Conservation (phyloP, 192 early-diverging fungal genomes). For the Backusella mclennaniae region DNA sequence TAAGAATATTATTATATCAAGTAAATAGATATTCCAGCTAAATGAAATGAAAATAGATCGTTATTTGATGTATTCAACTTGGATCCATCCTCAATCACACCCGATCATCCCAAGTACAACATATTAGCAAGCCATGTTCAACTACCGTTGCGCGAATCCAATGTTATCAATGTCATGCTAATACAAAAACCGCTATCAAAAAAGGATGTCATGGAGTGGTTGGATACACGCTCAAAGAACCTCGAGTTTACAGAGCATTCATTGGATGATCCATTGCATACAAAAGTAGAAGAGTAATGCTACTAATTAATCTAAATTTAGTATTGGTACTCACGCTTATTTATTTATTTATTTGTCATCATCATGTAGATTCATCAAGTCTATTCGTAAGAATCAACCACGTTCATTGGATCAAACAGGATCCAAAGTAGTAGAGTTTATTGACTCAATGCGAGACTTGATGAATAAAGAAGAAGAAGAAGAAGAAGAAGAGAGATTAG, state of each 20-base stretch:
- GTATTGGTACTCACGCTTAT: no score
- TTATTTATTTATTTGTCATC: background rate
- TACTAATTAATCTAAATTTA: no score
- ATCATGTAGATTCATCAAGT: conserved; percentile 29
- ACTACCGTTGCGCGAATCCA: conserved; percentile 12
- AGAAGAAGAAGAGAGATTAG: conserved; percentile 38
- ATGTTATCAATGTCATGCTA: conserved; percentile 28
- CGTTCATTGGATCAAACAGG: conserved; percentile 17
- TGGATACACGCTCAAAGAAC: background rate
- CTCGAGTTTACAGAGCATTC: background rate
- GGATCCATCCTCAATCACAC: conserved; percentile 30
- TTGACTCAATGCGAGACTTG: conserved; percentile 20
- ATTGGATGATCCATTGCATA: conserved; percentile 8
- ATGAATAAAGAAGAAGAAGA: background rate
- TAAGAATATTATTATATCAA: background rate
- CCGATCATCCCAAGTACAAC: conserved; percentile 27
- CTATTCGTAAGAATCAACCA: conserved; percentile 22
- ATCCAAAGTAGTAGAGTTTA: background rate
- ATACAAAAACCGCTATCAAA: conserved; percentile 38
- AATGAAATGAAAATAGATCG: background rate
- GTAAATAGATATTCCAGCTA: no score
- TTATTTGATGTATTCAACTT: conserved; percentile 28
- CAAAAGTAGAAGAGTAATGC: conserved; percentile 2
- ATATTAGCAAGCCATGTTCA: conserved; percentile 40
- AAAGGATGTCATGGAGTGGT: conserved; percentile 32